Conservation (phyloP, 768 basidiomycete genomes). For the Psilocybe cyanescens region DNA sequence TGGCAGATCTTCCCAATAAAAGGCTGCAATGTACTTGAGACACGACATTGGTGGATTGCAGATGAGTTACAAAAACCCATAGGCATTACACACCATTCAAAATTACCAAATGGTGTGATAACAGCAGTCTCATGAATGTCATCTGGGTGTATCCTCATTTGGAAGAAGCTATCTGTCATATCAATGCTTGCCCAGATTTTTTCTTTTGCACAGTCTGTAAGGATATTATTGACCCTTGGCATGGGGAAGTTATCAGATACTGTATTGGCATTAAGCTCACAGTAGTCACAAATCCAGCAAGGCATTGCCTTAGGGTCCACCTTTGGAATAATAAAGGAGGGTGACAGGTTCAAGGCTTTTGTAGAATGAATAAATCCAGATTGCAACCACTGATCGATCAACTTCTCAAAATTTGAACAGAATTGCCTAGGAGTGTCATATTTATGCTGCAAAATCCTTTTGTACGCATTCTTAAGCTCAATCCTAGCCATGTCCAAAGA, state of each 20-base stretch:
- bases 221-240: constrained; percentile 16
- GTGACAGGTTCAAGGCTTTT: constrained; percentile 27
- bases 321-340: constrained; percentile 42
- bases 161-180: constrained; percentile 28
- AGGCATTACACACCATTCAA: constrained; percentile 43
- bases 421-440: constrained; percentile 38
- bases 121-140: constrained; percentile 23
- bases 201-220: constrained; percentile 36
- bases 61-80: constrained; percentile 35
- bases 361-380: constrained; percentile 33
- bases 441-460: constrained; percentile 21
- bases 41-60: constrained; percentile 27
- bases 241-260: constrained; percentile 20
- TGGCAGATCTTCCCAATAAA: constrained; percentile 46
- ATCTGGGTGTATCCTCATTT: constrained; percentile 25
- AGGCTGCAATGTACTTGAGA: constrained; percentile 29
- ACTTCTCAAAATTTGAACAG: constrained; percentile 30
- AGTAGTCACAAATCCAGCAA: constrained; percentile 33
- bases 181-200: constrained; percentile 40
- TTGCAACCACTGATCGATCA: constrained; percentile 36
- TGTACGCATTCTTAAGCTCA: constrained; percentile 30
- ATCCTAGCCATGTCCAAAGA: constrained; percentile 24
- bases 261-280: constrained; percentile 18
- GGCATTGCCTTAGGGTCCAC: constrained; percentile 29
- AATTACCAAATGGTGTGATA: constrained; percentile 31